Percentiles rank a stretch among this genome's conserved stretches.
These are phyloP conservation scores for Ligustrum vulgare DNA, from an alignment of 257 asterid species.

Conservation along the genomic window DNA sequence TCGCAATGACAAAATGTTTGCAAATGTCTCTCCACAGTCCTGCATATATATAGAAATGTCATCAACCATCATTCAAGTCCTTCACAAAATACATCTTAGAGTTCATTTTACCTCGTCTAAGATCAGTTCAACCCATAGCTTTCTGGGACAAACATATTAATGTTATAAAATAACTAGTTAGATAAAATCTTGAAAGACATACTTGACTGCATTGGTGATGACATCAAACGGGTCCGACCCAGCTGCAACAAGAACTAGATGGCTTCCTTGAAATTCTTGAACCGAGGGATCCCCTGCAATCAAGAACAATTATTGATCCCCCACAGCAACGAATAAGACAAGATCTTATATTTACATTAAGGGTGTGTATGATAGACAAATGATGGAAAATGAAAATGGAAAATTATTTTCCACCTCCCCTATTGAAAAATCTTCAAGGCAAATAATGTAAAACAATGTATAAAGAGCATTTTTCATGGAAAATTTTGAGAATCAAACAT, in stretches of 20 bases:
- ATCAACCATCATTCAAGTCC: not conserved
- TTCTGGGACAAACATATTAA: no score
- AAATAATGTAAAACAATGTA: no score
- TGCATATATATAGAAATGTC: slow-evolving; percentile 32
- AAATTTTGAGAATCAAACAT: no score
- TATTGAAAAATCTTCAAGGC: no score
- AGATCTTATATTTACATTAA: no score
- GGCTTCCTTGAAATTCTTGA: slow-evolving; percentile 82
- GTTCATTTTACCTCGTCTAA: not conserved
- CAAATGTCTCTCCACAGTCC: slow-evolving; percentile 76
- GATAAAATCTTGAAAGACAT: slow-evolving; percentile 25
- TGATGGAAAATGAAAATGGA: no score
- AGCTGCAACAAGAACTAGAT: slow-evolving; percentile 75
- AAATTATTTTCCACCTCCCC: no score
- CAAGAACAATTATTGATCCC: slow-evolving; percentile 5
- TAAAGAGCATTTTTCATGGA: no score
- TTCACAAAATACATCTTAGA: not conserved
- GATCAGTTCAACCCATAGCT: not conserved
- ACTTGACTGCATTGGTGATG: slow-evolving; percentile 88
- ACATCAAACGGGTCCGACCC: slow-evolving; percentile 92
- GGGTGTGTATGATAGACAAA: no score
- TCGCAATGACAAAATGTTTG: slow-evolving; percentile 87
- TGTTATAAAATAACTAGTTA: not conserved
- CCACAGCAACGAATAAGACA: not conserved
- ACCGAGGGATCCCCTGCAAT: slow-evolving; percentile 82